phyloP scores from a whole-genome alignment of 164 flowering plant genomes.

The Aristolochia californica region DNA sequence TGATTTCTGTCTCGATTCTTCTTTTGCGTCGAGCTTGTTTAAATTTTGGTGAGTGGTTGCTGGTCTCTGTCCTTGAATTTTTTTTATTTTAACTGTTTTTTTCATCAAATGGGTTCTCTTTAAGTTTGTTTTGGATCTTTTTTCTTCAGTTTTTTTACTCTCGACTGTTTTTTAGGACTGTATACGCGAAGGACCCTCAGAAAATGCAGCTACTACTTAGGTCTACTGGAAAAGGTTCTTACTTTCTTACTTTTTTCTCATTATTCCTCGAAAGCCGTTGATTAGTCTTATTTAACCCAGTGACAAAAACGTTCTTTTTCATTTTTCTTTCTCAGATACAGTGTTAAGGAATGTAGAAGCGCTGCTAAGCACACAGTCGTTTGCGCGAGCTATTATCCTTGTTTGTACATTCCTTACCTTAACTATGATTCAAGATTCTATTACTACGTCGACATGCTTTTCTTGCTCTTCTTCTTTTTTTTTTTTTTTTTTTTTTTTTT shows the following conservation, averaged over 20 bases:
- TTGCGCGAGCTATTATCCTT: slow-evolving; percentile 62
- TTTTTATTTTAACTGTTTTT: neutral
- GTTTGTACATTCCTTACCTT: slow-evolving; percentile 79
- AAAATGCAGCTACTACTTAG: slow-evolving; percentile 46
- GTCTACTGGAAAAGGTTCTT: slow-evolving; percentile 36
- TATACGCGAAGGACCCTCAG: slow-evolving; percentile 29
- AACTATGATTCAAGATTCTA: neutral
- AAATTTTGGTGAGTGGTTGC: slow-evolving; percentile 52
- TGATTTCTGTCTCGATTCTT: slow-evolving; percentile 59
- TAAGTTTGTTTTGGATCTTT: neutral
- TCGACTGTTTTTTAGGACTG: slow-evolving; percentile 38
- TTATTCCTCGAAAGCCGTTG: neutral
- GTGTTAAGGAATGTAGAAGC: slow-evolving; percentile 30
- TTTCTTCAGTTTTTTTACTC: neutral
- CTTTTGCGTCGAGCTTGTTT: slow-evolving; percentile 30
- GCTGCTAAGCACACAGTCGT: slow-evolving; percentile 17
- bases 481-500: neutral
- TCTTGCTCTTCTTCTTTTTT: neutral
- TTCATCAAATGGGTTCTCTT: neutral
- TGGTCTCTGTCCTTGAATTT: neutral
- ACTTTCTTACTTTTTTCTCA: neutral
- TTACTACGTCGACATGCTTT: neutral
- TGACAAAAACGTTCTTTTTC: neutral
- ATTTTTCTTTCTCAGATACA: slow-evolving; percentile 27
- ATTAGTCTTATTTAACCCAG: neutral